Evolutionary conservation across 495 filamentous ascomycete genomes (phyloP).

Genomic region (Daldinia grandis): DNA sequence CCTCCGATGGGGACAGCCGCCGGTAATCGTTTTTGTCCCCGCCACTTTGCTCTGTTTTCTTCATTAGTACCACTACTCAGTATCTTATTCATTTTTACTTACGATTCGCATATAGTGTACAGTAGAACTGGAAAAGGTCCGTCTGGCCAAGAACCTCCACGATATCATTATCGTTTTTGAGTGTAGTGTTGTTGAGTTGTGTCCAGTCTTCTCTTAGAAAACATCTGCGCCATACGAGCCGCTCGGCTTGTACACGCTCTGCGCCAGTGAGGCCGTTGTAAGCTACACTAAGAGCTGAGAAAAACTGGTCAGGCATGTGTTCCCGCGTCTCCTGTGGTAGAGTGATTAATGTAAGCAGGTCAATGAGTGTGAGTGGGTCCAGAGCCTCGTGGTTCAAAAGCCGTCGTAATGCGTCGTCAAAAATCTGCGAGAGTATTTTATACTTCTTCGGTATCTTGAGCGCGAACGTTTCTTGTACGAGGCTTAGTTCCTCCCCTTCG

Average conservation of each 20-base stretch:
- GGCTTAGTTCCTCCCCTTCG: constrained; percentile 78
- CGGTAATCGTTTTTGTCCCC: constrained; percentile 28
- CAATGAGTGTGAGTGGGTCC: constrained; percentile 72
- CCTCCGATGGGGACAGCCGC: constrained; percentile 57
- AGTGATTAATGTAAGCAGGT: constrained; percentile 80
- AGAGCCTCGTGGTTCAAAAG: constrained; percentile 75
- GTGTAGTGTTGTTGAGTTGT: constrained; percentile 62
- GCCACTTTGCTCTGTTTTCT: constrained; percentile 34
- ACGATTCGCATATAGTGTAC: constrained; percentile 54
- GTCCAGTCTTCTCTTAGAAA: constrained; percentile 82
- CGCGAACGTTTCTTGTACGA: constrained; percentile 75
- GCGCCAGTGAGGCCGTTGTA: constrained; percentile 61
- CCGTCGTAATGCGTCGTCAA: constrained; percentile 69
- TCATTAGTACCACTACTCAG: constrained; percentile 20
- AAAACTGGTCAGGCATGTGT: constrained; percentile 65
- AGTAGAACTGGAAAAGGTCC: constrained; percentile 59
- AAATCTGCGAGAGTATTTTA: constrained; percentile 68
- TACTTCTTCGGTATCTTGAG: constrained; percentile 63
- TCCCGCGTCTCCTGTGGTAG: constrained; percentile 50
- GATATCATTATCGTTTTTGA: constrained; percentile 60
- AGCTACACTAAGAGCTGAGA: constrained; percentile 74
- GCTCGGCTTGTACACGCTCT: constrained; percentile 65
- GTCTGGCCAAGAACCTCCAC: constrained; percentile 57
- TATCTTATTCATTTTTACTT: constrained; percentile 41
- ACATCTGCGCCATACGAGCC: constrained; percentile 85